phyloP scores from a whole-genome alignment of 1,284 basidiomycete genomes.

The Fomes fomentarius region DNA sequence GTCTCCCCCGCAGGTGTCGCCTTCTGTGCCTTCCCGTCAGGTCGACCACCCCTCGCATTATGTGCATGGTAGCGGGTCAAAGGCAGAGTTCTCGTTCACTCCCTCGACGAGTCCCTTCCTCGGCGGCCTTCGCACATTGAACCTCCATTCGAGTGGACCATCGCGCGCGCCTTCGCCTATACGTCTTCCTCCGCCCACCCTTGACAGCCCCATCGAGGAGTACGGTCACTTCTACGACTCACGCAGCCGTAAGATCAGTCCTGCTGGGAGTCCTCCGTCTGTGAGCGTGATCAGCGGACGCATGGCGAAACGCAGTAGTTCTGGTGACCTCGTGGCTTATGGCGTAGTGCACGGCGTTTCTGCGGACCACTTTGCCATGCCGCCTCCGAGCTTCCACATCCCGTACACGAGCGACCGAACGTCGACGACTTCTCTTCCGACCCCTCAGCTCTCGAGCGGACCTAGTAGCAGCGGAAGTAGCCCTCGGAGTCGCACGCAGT shows the following conservation, averaged over 20 bases:
- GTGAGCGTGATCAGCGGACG: slow-evolving; percentile 31
- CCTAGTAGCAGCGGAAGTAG: slow-evolving; percentile 61
- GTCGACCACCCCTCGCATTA: slow-evolving; percentile 28
- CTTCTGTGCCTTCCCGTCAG: slow-evolving; percentile 15
- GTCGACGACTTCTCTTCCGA: slow-evolving; percentile 44
- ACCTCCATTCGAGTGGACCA: slow-evolving; percentile 67
- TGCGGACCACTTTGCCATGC: slow-evolving; percentile 22
- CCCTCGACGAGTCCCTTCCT: slow-evolving; percentile 83
- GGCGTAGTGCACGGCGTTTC: slow-evolving; percentile 18
- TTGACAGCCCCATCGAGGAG: slow-evolving; percentile 42
- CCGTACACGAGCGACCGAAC: slow-evolving; percentile 39
- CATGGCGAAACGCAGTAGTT: slow-evolving; percentile 36
- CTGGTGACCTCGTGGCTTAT: slow-evolving; percentile 34
- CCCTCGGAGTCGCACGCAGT: slow-evolving; percentile 46
- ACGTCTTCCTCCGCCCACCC: slow-evolving; percentile 54
- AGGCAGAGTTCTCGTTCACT: slow-evolving; percentile 45
- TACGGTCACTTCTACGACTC: slow-evolving; percentile 28
- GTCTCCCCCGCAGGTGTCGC: slow-evolving; percentile 27
- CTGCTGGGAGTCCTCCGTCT: slow-evolving; percentile 46
- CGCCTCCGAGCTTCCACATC: slow-evolving; percentile 27
- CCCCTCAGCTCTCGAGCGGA: slow-evolving; percentile 64
- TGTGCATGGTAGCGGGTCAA: slow-evolving; percentile 17
- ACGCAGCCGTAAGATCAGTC: slow-evolving; percentile 27
- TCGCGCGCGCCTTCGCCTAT: slow-evolving; percentile 72
- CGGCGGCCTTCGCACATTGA: slow-evolving; percentile 76